Percentiles rank a stretch among this genome's conserved stretches.
Conservation (phyloP, 2,329 filamentous ascomycete genomes). For the Aspergillus ustus region DNA sequence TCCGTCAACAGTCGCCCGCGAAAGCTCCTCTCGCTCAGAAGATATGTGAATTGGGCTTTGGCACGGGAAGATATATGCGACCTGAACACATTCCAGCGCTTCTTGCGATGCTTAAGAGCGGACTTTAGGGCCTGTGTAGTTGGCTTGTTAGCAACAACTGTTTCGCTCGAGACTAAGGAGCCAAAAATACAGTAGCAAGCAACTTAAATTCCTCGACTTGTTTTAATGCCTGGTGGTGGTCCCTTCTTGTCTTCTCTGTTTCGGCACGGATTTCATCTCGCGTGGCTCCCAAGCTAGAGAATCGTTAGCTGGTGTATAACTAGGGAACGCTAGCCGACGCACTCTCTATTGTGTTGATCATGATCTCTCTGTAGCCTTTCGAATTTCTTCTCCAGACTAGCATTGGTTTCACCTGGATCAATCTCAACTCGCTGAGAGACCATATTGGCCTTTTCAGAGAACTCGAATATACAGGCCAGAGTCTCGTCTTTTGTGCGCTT, state of each 20-base stretch:
- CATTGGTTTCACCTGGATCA: constrained; percentile 65
- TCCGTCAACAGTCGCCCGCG: constrained; percentile 80
- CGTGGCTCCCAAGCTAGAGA: constrained; percentile 60
- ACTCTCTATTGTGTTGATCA: constrained; percentile 58
- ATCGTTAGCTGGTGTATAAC: constrained; percentile 30
- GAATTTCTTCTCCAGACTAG: constrained; percentile 54
- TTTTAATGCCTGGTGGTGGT: constrained; percentile 41
- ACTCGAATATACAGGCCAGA: constrained; percentile 56
- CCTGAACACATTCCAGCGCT: constrained; percentile 81
- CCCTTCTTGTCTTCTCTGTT: constrained; percentile 42
- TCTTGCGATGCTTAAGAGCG: constrained; percentile 70
- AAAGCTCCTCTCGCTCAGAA: constrained; percentile 88
- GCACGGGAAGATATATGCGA: constrained; percentile 83
- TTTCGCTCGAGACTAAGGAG: background rate
- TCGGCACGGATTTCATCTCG: constrained; percentile 67
- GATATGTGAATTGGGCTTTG: constrained; percentile 82
- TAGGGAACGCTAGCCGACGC: constrained; percentile 23
- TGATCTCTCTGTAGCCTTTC: constrained; percentile 63
- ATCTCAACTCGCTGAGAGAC: constrained; percentile 66
- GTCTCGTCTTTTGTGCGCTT: constrained; percentile 56
- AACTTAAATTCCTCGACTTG: constrained; percentile 45
- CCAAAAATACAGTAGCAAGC: constrained; percentile 43
- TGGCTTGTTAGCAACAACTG: constrained; percentile 4
- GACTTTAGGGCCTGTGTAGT: constrained; percentile 55
- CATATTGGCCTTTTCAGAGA: constrained; percentile 58